Evolutionary conservation across 495 filamentous ascomycete genomes (phyloP).

Genomic region (Daldinia childiae): DNA sequence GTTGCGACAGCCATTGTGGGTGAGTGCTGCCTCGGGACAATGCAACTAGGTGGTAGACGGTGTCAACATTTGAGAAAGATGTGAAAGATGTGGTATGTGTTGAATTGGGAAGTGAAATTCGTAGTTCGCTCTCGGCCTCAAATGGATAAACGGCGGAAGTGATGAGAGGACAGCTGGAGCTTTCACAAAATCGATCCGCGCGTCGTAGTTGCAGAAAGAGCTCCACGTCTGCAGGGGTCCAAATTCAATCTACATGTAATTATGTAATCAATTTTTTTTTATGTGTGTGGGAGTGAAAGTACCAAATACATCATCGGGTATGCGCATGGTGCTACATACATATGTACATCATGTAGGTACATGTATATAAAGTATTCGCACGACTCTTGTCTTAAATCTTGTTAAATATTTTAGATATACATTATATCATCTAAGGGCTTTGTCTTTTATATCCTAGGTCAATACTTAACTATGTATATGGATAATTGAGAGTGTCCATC

Average conservation of each 20-base stretch:
- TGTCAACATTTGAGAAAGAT: conserved; percentile 44
- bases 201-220: conserved; percentile 32
- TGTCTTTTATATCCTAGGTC: neutral
- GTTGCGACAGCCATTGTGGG: conserved; percentile 42
- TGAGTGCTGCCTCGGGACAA: conserved; percentile 38
- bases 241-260: conserved; percentile 10
- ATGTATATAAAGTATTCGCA: neutral
- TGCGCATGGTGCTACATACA: neutral
- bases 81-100: conserved; percentile 17
- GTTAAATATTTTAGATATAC: neutral
- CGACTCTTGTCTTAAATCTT: neutral
- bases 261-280: conserved; percentile 1
- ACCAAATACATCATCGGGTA: neutral
- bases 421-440: neutral
- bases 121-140: conserved; percentile 4
- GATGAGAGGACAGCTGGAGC: conserved; percentile 47
- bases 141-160: conserved; percentile 22
- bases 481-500: neutral
- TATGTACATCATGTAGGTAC: neutral
- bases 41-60: conserved; percentile 39
- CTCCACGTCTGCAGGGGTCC: conserved; percentile 30
- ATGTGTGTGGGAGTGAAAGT: neutral
- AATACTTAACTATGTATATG: neutral
- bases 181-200: conserved; percentile 30
- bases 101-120: conserved; percentile 11